phyloP scores from a whole-genome alignment of 306 rosid genomes.

The Parietaria judaica region DNA sequence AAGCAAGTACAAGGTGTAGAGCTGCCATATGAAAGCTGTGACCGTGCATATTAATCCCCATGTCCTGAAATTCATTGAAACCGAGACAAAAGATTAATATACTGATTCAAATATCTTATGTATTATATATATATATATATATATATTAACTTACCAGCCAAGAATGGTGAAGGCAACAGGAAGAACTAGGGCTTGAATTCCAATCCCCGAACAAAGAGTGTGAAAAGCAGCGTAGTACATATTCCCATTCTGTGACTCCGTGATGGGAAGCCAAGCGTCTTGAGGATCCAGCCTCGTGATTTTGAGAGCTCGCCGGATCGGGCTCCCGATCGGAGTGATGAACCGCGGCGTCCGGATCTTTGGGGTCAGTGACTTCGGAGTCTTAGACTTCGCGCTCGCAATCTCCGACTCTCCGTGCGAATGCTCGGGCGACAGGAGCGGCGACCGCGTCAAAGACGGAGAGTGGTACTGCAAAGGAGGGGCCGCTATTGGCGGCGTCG shows the following conservation, averaged over 20 bases:
- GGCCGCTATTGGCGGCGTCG: slow-evolving; percentile 36
- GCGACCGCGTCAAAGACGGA: slow-evolving; percentile 27
- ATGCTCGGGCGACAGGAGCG: slow-evolving; percentile 14
- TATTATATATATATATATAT: not conserved
- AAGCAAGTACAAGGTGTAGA: slow-evolving; percentile 35
- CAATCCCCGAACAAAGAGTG: slow-evolving; percentile 44
- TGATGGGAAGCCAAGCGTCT: slow-evolving; percentile 55
- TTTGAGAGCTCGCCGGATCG: slow-evolving; percentile 27
- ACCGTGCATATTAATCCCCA: slow-evolving; percentile 40
- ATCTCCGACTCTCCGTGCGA: slow-evolving; percentile 12
- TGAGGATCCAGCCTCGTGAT: slow-evolving; percentile 33
- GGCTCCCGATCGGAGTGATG: slow-evolving; percentile 31
- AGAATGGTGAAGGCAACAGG: slow-evolving; percentile 50
- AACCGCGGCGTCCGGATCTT: slow-evolving; percentile 27
- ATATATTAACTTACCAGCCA: slow-evolving; percentile 30
- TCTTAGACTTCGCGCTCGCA: slow-evolving; percentile 22
- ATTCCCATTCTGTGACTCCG: slow-evolving; percentile 50
- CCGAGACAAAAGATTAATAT: too few relatives aligned
- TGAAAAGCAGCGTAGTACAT: slow-evolving; percentile 44
- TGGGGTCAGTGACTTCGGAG: slow-evolving; percentile 32
- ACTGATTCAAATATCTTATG: too few relatives aligned
- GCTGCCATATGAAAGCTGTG: slow-evolving; percentile 43
- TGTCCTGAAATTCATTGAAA: slow-evolving; percentile 24
- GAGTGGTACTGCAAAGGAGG: slow-evolving; percentile 55
- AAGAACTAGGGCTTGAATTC: slow-evolving; percentile 47